Percentiles rank a stretch among this genome's conserved stretches.
Conservation (phyloP, 306 rosid species). For the Astragalus glycyphyllos region DNA sequence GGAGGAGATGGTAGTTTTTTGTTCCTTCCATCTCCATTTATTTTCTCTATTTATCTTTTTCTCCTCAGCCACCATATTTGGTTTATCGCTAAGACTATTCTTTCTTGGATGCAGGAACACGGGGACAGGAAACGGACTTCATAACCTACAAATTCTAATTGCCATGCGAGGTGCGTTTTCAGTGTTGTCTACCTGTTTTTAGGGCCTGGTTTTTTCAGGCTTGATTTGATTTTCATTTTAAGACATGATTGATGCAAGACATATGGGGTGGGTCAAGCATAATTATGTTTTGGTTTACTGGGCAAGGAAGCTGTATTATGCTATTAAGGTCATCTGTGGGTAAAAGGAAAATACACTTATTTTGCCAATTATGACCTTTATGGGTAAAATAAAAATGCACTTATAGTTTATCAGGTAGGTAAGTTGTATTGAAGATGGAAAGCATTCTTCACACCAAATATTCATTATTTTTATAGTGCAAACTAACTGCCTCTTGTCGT, state of each 20-base stretch:
- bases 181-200: slow-evolving; percentile 18
- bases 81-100: slow-evolving; percentile 31
- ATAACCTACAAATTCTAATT: slow-evolving; percentile 81
- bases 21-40: slow-evolving; percentile 16
- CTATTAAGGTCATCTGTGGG: background rate
- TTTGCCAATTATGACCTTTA: slow-evolving; percentile 3
- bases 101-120: slow-evolving; percentile 67
- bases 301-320: slow-evolving; percentile 8
- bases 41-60: slow-evolving; percentile 5
- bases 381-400: slow-evolving; percentile 15
- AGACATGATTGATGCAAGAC: slow-evolving; percentile 20
- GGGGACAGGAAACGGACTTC: slow-evolving; percentile 84
- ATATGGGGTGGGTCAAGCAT: slow-evolving; percentile 1
- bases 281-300: slow-evolving; percentile 30
- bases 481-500: slow-evolving; percentile 33
- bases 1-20: slow-evolving; percentile 85
- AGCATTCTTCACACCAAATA: slow-evolving; percentile 10
- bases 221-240: slow-evolving; percentile 27
- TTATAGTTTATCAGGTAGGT: slow-evolving; percentile 16
- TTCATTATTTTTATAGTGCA: slow-evolving; percentile 7
- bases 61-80: slow-evolving; percentile 10
- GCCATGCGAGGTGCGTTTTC: slow-evolving; percentile 62
- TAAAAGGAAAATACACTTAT: slow-evolving; percentile 15
- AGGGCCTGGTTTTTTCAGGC: slow-evolving; percentile 4
- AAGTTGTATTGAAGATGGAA: slow-evolving; percentile 29